Conservation (phyloP, 78 protist species). For the Planoprotostelium fungivorum region DNA sequence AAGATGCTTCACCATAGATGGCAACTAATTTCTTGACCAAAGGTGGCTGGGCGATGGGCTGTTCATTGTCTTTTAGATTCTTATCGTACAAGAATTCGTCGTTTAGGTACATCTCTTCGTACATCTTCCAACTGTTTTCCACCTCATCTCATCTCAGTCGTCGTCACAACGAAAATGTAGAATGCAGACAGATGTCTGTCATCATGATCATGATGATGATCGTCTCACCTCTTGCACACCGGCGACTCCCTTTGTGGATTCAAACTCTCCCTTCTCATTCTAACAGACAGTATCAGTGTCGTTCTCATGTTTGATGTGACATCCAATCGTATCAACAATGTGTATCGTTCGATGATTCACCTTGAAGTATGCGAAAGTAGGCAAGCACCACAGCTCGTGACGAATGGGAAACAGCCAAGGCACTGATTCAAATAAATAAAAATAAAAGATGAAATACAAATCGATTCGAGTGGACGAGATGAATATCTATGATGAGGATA, state of each 20-base stretch:
- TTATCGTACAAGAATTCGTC: neutral
- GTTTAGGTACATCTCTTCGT: neutral
- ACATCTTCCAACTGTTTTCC: neutral
- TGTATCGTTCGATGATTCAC: no score
- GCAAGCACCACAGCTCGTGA: neutral
- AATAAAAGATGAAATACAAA: no score
- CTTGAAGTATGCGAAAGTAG: neutral
- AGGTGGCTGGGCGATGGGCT: neutral
- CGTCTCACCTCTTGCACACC: neutral
- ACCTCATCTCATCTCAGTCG: neutral
- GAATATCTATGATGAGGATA: no score
- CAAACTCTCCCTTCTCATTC: neutral
- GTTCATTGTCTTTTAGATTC: neutral
- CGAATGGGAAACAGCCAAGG: neutral
- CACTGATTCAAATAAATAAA: neutral
- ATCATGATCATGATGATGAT: no score
- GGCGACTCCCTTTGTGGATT: neutral
- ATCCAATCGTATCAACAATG: neutral
- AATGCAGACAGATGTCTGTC: neutral
- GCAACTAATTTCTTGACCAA: neutral
- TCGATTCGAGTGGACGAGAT: no score
- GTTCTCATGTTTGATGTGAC: neutral
- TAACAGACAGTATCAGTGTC: no score
- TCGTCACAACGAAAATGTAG: neutral
- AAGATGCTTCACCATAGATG: slow-evolving; percentile 1